phyloP scores from a whole-genome alignment of 108 stramenopile genomes.

The Nitzschia sp. region DNA sequence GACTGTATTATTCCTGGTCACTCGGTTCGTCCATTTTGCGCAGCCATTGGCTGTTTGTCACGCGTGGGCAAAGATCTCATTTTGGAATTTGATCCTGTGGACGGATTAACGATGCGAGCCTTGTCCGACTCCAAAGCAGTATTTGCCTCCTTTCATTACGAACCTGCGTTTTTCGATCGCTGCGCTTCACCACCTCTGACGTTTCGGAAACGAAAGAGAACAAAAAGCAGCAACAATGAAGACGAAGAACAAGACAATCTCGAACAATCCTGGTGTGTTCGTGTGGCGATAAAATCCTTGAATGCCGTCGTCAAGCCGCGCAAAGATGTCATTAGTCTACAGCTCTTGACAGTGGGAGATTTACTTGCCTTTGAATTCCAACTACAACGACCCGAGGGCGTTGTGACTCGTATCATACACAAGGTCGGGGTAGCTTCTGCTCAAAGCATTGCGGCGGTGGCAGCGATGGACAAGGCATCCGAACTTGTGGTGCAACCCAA shows the following conservation, averaged over 20 bases:
- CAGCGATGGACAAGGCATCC: constrained; percentile 52
- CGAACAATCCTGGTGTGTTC: constrained; percentile 52
- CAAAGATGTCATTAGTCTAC: constrained; percentile 64
- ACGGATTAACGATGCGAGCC: constrained; percentile 66
- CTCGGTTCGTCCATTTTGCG: constrained; percentile 68
- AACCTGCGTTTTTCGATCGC: constrained; percentile 54
- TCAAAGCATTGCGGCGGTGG: constrained; percentile 59
- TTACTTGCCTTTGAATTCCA: constrained; percentile 69
- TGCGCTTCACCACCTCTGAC: constrained; percentile 40
- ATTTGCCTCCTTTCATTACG: constrained; percentile 69
- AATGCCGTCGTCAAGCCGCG: constrained; percentile 64
- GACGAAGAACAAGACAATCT: not conserved
- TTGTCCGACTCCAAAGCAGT: constrained; percentile 87
- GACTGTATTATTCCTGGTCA: constrained; percentile 76
- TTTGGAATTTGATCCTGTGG: constrained; percentile 79
- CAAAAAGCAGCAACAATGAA: constrained; percentile 15
- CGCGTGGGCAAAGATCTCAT: constrained; percentile 81
- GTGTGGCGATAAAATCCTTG: constrained; percentile 70
- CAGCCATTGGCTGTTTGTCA: constrained; percentile 65
- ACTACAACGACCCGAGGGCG: constrained; percentile 27
- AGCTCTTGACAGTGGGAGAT: constrained; percentile 39
- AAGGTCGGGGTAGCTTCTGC: constrained; percentile 63
- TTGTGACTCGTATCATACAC: constrained; percentile 55
- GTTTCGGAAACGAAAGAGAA: constrained; percentile 3
- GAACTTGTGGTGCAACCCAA: constrained; percentile 72